Conservation (phyloP, 192 early-diverging fungal species). For the Coemansia brasiliensis region DNA sequence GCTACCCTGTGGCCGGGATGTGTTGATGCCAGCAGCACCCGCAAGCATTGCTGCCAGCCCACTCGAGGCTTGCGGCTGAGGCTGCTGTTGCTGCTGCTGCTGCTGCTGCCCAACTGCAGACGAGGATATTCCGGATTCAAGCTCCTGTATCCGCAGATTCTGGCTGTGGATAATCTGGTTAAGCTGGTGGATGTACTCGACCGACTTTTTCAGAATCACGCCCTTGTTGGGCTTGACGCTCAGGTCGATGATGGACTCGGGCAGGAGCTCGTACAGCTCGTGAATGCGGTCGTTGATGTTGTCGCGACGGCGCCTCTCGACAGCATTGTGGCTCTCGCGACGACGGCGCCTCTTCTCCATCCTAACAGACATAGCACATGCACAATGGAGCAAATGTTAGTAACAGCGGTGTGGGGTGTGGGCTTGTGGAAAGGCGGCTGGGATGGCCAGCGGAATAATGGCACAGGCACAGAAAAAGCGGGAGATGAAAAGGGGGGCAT, state of each 20-base stretch:
- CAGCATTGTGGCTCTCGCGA: slow-evolving; percentile 96
- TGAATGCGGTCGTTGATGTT: slow-evolving; percentile 99
- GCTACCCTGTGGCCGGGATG: slow-evolving; percentile 16
- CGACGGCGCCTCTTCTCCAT: slow-evolving; percentile 89
- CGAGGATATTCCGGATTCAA: slow-evolving; percentile 62
- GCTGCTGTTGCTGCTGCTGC: slow-evolving; percentile 6
- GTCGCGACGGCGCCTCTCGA: slow-evolving; percentile 92
- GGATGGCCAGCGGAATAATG: no score
- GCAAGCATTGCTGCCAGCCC: slow-evolving; percentile 54
- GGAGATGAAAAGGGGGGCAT: no score
- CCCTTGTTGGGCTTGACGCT: slow-evolving; percentile 96
- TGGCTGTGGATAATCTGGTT: slow-evolving; percentile 67
- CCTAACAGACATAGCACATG: slow-evolving; percentile 41
- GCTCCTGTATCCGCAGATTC: slow-evolving; percentile 66
- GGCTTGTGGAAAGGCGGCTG: no score
- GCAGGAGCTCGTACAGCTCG: slow-evolving; percentile 83
- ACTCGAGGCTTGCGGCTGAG: slow-evolving; percentile 36
- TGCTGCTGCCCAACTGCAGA: slow-evolving; percentile 30
- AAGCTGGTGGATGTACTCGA: slow-evolving; percentile 89
- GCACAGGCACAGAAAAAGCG: background rate
- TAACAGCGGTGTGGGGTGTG: background rate
- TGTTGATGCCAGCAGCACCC: slow-evolving; percentile 29
- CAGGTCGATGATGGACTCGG: slow-evolving; percentile 71
- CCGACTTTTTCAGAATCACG: slow-evolving; percentile 86
- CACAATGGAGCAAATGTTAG: slow-evolving; percentile 7